These are phyloP conservation scores for Neofusicoccum laricinum DNA, from an alignment of 2,329 filamentous ascomycete genomes.

Conservation along the genomic window DNA sequence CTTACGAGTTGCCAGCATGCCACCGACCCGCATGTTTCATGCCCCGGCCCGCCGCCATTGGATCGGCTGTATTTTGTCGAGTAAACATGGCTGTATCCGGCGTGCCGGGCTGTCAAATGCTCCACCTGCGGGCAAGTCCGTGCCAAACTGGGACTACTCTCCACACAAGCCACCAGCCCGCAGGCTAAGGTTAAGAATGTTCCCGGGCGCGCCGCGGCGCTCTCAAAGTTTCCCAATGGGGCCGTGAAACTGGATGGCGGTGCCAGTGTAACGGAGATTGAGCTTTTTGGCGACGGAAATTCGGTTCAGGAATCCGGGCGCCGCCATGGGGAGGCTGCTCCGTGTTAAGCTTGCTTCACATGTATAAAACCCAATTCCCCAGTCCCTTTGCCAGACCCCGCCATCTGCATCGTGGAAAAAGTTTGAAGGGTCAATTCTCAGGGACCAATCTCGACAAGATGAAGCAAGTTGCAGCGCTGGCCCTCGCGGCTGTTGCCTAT, in stretches of 20 bases:
- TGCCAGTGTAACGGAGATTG: neutral
- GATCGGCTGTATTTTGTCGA: neutral
- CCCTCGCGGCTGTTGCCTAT: conserved; percentile 10
- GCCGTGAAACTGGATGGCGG: conserved; percentile 1
- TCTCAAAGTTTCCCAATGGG: neutral
- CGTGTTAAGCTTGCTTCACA: neutral
- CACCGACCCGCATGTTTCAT: conserved; percentile 1
- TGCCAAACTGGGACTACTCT: neutral
- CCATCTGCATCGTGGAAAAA: neutral
- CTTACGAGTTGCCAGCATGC: neutral
- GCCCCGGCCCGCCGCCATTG: neutral
- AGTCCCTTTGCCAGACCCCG: neutral
- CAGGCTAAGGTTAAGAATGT: conserved; percentile 6
- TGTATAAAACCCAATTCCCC: neutral
- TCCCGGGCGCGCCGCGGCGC: neutral
- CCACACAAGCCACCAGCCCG: neutral
- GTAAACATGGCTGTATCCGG: neutral
- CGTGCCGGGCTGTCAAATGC: neutral
- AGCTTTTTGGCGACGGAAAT: neutral
- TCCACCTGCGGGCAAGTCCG: conserved; percentile 3
- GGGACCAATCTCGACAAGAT: neutral
- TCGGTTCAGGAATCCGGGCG: conserved; percentile 3
- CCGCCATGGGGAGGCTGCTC: neutral
- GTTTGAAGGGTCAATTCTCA: neutral
- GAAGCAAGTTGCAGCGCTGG: conserved; percentile 6